Base-by-base conservation (phyloP, 1,139 yeast genomes). In the Taiozyma onychis region DNA sequence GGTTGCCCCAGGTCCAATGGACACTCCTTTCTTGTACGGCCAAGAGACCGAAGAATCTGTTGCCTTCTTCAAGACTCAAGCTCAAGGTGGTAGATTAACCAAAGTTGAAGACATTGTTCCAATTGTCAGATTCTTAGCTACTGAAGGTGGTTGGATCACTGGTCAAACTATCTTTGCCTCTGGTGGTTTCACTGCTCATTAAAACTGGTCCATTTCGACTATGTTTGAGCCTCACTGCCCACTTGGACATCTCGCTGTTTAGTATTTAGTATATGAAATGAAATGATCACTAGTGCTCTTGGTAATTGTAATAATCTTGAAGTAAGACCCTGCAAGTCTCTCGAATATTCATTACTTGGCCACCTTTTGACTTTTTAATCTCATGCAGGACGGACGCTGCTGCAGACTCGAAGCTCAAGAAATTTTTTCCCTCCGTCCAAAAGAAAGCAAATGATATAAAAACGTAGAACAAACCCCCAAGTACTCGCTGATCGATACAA, bases 1-100 rank as follows among this genome's bases (percentile, higher is more conserved):
- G 59, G 78, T 82, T 52, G 85, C 86, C 4, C 88, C 87, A 46
- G 88, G 87, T 45, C 87, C 88, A 44, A 82, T 82, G 85, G 86
- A 81, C 60, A 82, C 87, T 26, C 85, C 86, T 50, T 82, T 82
- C 69, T 75, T 82, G 63, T 81, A 81, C 58, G 78, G 80, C 24
- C 84, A 80, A 66, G 88, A 83, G 65, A 70, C 73, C 26, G 66
- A 72, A 28, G 78, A 73, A 26, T 76, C 78, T 53, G 73, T 81
- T 48, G 82, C 69, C 37, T 83, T 67, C 66, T 79, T 76, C 69
- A 82, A 81, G 67, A 67, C 80, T 22, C 73, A 69, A 52, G 76
- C 77, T 28, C 58, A 75, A 48, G 71, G 71, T 49, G 69, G 72
- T 48, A 71, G 84, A 66, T 73, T 83, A 57, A 83, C 88, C 39